Percentiles rank a stretch among this genome's conserved stretches.
These are phyloP conservation scores for Porcisia deanei DNA, from an alignment of 208 protist genomes.

Conservation along the genomic window DNA sequence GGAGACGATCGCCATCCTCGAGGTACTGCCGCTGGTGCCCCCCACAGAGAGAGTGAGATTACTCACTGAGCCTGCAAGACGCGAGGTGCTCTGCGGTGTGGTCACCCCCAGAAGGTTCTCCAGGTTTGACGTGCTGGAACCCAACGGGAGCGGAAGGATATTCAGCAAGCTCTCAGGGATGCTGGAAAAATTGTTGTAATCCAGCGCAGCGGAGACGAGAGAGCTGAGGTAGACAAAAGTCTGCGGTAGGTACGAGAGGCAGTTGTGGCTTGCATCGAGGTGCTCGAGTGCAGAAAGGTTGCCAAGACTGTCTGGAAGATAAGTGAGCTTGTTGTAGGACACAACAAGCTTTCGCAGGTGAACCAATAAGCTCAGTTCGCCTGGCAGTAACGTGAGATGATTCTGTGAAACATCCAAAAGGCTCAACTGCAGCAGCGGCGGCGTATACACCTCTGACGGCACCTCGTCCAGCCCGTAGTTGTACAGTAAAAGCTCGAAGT, in stretches of 20 bases:
- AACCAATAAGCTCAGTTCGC: constrained; percentile 72
- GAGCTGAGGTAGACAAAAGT: constrained; percentile 67
- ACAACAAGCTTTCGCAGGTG: constrained; percentile 66
- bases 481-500: constrained; percentile 68
- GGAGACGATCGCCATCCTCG: constrained; percentile 22
- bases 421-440: constrained; percentile 66
- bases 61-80: constrained; percentile 11
- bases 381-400: constrained; percentile 56
- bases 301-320: constrained; percentile 74
- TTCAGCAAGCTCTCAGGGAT: constrained; percentile 74
- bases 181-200: constrained; percentile 85
- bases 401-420: constrained; percentile 79
- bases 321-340: constrained; percentile 79
- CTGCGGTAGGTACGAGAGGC: constrained; percentile 56
- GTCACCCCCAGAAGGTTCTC: not conserved
- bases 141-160: constrained; percentile 31
- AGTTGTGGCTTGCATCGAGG: constrained; percentile 86
- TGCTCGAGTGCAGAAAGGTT: constrained; percentile 60
- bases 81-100: constrained; percentile 10
- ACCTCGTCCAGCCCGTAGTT: constrained; percentile 68
- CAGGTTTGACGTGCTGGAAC: not conserved
- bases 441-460: constrained; percentile 70
- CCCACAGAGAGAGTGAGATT: constrained; percentile 15
- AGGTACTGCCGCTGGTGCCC: constrained; percentile 8
- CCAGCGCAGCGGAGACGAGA: constrained; percentile 59